Percentiles rank a stretch among this genome's conserved stretches.
Evolutionary conservation across 768 basidiomycete genomes (phyloP).

Genomic region (Mrakia hoshinonis): DNA sequence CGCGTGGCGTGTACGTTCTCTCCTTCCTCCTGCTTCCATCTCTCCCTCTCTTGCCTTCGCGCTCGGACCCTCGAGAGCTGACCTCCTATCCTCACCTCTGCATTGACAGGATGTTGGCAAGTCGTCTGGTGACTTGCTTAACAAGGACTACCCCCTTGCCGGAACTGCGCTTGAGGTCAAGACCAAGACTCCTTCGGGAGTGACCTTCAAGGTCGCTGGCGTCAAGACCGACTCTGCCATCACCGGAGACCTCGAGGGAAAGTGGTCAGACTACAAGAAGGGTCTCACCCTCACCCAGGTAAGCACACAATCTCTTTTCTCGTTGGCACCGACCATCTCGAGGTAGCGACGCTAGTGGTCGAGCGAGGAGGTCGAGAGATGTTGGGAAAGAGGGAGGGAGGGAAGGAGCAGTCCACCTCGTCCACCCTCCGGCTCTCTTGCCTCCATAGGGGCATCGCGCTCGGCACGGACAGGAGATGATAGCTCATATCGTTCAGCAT

Average conservation of each 20-base stretch:
- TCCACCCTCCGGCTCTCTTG: no score
- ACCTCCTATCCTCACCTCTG: background rate
- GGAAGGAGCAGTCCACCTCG: no score
- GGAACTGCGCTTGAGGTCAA: constrained; percentile 53
- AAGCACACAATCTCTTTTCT: constrained; percentile 30
- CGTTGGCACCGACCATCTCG: background rate
- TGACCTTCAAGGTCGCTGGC: constrained; percentile 89
- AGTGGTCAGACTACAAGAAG: constrained; percentile 82
- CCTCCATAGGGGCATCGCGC: no score
- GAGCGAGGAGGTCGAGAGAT: background rate
- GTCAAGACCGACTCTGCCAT: constrained; percentile 60
- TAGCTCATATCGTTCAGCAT: no score
- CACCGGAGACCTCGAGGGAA: constrained; percentile 86
- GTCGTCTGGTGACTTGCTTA: constrained; percentile 88
- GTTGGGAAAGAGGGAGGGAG: no score
- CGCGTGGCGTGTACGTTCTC: constrained; percentile 75
- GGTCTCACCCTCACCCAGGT: constrained; percentile 76
- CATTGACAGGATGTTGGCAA: constrained; percentile 54
- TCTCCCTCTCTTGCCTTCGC: background rate
- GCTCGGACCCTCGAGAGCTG: no score
- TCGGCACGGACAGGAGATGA: no score
- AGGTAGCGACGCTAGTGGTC: background rate
- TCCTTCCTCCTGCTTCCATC: background rate
- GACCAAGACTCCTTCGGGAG: constrained; percentile 68
- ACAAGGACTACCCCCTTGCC: constrained; percentile 81